Percentiles rank a stretch among this genome's conserved stretches.
These are phyloP conservation scores for Xylariaceae sp. DNA, from an alignment of 2,329 filamentous ascomycete species.

Conservation along the genomic window DNA sequence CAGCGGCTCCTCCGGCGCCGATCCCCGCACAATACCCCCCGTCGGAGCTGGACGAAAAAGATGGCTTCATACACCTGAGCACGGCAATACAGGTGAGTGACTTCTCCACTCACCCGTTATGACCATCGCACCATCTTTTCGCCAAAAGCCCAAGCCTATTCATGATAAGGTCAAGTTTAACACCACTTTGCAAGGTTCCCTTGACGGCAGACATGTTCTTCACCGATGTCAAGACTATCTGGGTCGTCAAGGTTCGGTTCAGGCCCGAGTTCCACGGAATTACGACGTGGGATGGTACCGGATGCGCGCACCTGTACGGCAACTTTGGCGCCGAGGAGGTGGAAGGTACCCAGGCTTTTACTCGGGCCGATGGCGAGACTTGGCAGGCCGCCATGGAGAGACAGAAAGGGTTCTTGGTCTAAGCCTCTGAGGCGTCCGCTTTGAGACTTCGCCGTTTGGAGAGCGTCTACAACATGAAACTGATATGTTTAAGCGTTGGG, in stretches of 20 bases:
- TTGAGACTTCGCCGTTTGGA: background rate
- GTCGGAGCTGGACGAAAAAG: conserved; percentile 53
- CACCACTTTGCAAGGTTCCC: conserved; percentile 23
- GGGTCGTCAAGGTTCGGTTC: conserved; percentile 44
- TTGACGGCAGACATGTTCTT: conserved; percentile 31
- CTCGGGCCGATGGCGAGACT: conserved; percentile 37
- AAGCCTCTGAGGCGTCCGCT: background rate
- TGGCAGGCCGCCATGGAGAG: conserved; percentile 44
- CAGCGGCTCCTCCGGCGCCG: conserved; percentile 45
- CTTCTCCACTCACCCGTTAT: no score
- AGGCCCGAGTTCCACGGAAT: conserved; percentile 36
- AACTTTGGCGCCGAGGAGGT: conserved; percentile 51
- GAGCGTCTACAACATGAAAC: background rate
- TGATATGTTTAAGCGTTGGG: background rate
- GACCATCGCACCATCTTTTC: no score
- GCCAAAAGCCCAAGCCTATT: no score
- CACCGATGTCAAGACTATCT: conserved; percentile 22
- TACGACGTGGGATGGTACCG: conserved; percentile 49
- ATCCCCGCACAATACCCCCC: conserved; percentile 50
- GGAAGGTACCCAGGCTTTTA: conserved; percentile 41
- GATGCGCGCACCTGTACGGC: conserved; percentile 55
- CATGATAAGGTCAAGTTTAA: background rate
- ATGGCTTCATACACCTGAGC: conserved; percentile 59
- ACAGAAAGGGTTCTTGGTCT: conserved; percentile 37
- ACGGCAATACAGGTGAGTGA: conserved; percentile 46